Evolutionary conservation across 352 stramenopile species (phyloP).

Genomic region (Phytopythium aichiense): DNA sequence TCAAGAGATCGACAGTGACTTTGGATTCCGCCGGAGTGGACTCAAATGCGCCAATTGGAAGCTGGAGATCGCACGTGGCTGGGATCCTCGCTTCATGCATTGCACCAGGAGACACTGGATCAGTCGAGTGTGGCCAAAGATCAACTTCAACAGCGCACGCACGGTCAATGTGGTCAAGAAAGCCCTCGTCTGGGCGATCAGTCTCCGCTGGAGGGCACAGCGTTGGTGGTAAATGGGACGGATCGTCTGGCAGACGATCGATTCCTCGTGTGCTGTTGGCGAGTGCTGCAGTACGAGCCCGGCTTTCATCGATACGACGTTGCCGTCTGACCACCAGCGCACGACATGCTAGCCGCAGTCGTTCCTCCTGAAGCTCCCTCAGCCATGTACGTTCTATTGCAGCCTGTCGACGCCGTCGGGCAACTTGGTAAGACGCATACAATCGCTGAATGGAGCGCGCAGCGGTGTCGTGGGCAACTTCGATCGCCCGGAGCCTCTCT

Average conservation of each 20-base stretch:
- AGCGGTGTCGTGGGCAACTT: not conserved
- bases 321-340: not conserved
- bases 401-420: not conserved
- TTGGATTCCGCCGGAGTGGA: not conserved
- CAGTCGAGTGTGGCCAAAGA: not conserved
- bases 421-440: not conserved
- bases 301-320: not conserved
- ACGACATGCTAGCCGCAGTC: not conserved
- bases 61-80: not conserved
- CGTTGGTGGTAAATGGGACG: too few species aligned
- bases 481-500: not conserved
- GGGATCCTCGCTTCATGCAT: not conserved
- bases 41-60: not conserved
- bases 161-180: not conserved
- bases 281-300: not conserved
- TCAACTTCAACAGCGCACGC: not conserved
- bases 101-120: too few species aligned
- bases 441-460: not conserved
- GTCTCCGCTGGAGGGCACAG: not conserved
- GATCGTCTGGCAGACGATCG: not conserved
- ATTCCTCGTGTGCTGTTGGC: not conserved
- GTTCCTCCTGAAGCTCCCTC: not conserved
- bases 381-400: not conserved
- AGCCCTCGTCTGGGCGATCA: not conserved
- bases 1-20: not conserved